phyloP scores from a whole-genome alignment of 768 basidiomycete species.

The Boletus coccyginus region DNA sequence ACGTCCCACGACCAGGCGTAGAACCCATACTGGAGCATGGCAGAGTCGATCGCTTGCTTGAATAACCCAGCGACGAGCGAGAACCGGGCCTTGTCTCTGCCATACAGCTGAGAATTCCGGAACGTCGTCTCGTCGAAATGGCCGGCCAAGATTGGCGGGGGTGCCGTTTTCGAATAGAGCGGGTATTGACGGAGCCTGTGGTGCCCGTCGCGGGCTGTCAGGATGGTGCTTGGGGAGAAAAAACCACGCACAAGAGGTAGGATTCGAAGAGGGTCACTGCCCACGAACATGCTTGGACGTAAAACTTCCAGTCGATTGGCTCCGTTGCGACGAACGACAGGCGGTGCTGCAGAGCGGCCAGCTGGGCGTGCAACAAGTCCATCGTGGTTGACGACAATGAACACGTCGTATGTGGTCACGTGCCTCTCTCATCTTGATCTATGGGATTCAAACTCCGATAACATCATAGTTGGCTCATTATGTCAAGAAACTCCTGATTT shows the following conservation, averaged over 20 bases:
- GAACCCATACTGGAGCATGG: conserved; percentile 69
- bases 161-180: conserved; percentile 71
- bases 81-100: conserved; percentile 85
- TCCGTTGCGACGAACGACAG: conserved; percentile 73
- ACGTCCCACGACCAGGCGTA: conserved; percentile 81
- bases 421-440: background rate
- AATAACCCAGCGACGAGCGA: conserved; percentile 70
- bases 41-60: conserved; percentile 68
- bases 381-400: conserved; percentile 29
- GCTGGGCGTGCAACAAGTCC: conserved; percentile 61
- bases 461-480: no score
- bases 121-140: conserved; percentile 74
- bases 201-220: background rate
- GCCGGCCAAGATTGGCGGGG: conserved; percentile 63
- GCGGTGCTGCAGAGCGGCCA: conserved; percentile 53
- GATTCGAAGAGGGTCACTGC: conserved; percentile 80
- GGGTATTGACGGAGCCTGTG: conserved; percentile 74
- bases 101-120: conserved; percentile 89
- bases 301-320: conserved; percentile 75
- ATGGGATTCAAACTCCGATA: no score
- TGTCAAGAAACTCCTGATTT: background rate
- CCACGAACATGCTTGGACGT: conserved; percentile 80
- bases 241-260: conserved; percentile 70
- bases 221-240: background rate
- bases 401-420: conserved; percentile 17